phyloP scores from a whole-genome alignment of 129 eudicot species.

The Solidago caesia region DNA sequence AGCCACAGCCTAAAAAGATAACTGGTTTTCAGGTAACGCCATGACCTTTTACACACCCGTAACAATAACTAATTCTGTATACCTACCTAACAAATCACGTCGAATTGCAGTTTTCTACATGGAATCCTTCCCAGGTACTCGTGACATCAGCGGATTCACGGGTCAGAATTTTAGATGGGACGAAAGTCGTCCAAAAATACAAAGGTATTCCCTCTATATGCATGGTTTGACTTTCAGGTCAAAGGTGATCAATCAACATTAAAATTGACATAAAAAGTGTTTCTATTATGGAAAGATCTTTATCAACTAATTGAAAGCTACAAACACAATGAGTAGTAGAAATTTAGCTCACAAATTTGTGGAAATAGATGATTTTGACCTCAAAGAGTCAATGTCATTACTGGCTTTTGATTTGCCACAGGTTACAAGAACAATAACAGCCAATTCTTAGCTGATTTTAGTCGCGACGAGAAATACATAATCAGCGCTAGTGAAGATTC shows the following conservation, averaged over 20 bases:
- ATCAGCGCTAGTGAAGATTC: slow-evolving; percentile 88
- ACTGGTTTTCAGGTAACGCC: slow-evolving; percentile 78
- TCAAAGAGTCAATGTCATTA: slow-evolving; percentile 2
- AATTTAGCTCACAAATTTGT: background rate
- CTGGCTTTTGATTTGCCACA: slow-evolving; percentile 27
- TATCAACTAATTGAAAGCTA: background rate
- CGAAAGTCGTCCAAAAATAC: slow-evolving; percentile 62
- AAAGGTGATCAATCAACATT: background rate
- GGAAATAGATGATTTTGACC: background rate
- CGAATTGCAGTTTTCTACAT: slow-evolving; percentile 53
- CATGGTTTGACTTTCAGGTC: slow-evolving; percentile 26
- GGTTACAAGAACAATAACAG: slow-evolving; percentile 79
- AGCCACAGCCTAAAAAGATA: slow-evolving; percentile 62
- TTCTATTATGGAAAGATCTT: background rate
- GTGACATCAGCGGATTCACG: slow-evolving; percentile 84
- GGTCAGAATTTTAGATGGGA: slow-evolving; percentile 56
- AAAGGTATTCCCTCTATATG: slow-evolving; percentile 44
- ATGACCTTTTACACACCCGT: background rate
- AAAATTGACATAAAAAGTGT: background rate
- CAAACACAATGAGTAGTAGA: background rate
- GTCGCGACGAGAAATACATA: slow-evolving; percentile 59
- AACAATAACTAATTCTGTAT: background rate
- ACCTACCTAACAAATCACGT: slow-evolving; percentile 7
- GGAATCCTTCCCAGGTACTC: slow-evolving; percentile 68
- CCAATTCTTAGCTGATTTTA: slow-evolving; percentile 73